Evolutionary conservation across 768 basidiomycete species (phyloP), one percentile per base, ranked within the genome.

Genomic region (Mycena floridula): DNA sequence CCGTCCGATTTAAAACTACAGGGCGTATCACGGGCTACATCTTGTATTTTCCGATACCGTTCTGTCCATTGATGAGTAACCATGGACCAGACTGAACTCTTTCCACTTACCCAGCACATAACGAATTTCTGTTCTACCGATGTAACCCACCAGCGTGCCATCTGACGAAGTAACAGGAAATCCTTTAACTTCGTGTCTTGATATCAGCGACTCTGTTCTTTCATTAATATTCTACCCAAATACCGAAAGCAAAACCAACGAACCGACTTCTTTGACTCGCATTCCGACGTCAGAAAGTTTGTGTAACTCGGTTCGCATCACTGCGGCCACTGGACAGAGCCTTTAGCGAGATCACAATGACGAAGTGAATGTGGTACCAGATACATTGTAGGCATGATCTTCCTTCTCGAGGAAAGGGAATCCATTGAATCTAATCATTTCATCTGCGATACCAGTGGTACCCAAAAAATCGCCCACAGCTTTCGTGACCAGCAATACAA

Each of bases 331-430:
- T 92, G 53, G 25, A 30, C 22, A 15, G 26, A 22, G 24, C n/a
- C 22, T 21, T 38, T 36, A 23, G 11, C 9, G 22, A 37, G 23
- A 36, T 36, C 38, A 49, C 21, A 16, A 20, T 24, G 32, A 37
- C 30, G 25, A 16, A 35, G 41, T 37, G 13, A 35, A 28, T 13
- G 25, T 62, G 81, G 43, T 54, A 96, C 95, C 90, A 40, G 90
- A 79, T 37, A 92, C 87, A 58, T 95, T 84, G 57, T 89, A 94
- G 0, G 89, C 83, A 55, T 90, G 85, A 59, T 96, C 92, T 48
- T 96, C 90, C 57, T 94, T 94, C 65, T 97, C 95, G 47, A 99
- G 68, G 72, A 94, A 93, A 0, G 96, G 96, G 66, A 86, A 98
- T 7, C 94, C 95, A 59, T 96, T 98, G 67, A 99, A 95, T 15